phyloP scores from a whole-genome alignment of 2,329 filamentous ascomycete species.

The Thielaviopsis cerberus region DNA sequence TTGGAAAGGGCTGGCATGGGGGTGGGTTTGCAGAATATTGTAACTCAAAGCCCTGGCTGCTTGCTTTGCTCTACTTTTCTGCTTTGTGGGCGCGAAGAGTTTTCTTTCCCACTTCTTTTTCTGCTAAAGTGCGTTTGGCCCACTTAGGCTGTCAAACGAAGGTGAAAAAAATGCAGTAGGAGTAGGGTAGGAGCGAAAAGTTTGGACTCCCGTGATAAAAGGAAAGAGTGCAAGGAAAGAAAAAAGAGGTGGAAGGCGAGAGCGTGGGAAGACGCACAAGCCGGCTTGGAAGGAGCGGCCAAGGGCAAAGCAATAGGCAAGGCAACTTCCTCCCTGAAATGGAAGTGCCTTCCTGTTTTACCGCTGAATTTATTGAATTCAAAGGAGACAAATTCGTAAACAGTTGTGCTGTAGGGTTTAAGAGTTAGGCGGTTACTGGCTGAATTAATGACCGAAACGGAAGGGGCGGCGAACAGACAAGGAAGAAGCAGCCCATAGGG shows the following conservation, averaged over 20 bases:
- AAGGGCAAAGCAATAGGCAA: background rate
- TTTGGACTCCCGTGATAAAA: background rate
- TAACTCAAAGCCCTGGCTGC: background rate
- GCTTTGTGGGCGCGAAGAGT: background rate
- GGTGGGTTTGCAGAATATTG: too few relatives aligned
- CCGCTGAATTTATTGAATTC: background rate
- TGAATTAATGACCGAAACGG: background rate
- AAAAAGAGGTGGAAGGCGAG: background rate
- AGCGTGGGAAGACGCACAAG: background rate
- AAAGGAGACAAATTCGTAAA: background rate
- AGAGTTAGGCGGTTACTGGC: background rate
- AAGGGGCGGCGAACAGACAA: background rate
- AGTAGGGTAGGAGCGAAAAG: background rate
- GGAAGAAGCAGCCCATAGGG: background rate
- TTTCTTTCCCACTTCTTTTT: background rate
- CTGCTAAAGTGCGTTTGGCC: background rate
- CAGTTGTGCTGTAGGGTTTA: background rate
- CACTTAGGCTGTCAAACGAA: background rate
- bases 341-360: conserved; percentile 1
- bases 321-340: background rate
- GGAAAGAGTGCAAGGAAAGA: background rate
- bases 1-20: background rate
- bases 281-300: background rate
- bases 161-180: background rate
- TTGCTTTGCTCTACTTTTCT: background rate